Base-by-base conservation (phyloP, 2,329 filamentous ascomycete species). In the Talaromyces sp. region DNA sequence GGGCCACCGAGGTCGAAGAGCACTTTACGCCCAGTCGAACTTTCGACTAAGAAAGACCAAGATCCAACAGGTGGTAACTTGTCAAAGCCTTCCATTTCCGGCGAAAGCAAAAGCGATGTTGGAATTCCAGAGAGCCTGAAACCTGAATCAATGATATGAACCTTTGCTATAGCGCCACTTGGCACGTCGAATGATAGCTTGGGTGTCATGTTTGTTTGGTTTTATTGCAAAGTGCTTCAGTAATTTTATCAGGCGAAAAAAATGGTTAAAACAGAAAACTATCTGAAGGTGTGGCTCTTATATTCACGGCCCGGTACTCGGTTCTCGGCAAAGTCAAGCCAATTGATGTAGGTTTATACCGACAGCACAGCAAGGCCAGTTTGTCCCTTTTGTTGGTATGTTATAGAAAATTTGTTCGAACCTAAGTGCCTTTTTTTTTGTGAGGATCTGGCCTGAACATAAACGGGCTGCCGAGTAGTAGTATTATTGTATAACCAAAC, bases 1-100 rank as follows among this genome's bases (percentile, higher is more conserved):
- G 77, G 72, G 6, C 79, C 71, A 1, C 78, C 79, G 0, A 83
- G 72, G 61, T 83, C 81, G 64, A 81, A 82, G 3, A 83, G 67
- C 1, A 80, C 66, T 25, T 72, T 73, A 49, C 75, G 73, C 6
- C 72, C 72, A 1, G 74, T 73, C 0, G 74, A 70, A 54, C 65
- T 64, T 27, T 71, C 67, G 4, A 71, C 49, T 0, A 72, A 59
- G 28, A 72, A 68, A 1, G 64, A 69, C 63, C 63, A 68, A 10
- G 62, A 60, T 25, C 30, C 57, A 42, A 58, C 17, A 13, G 19
- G 22, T 13, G 57, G 57, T 2, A 58, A 28, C 15, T 27, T 30
- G 27, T 58, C 47, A 17, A 53, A 58, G 9, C 28, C 15, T 17
- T 58, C 44, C 4, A 58, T 49, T 53, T 47, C 15, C 19, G 57